A percentile compares a stretch with the other conserved stretches of the same genome.
Conservation (phyloP, 148 eudicot genomes). For the Rhododendron ovatum region DNA sequence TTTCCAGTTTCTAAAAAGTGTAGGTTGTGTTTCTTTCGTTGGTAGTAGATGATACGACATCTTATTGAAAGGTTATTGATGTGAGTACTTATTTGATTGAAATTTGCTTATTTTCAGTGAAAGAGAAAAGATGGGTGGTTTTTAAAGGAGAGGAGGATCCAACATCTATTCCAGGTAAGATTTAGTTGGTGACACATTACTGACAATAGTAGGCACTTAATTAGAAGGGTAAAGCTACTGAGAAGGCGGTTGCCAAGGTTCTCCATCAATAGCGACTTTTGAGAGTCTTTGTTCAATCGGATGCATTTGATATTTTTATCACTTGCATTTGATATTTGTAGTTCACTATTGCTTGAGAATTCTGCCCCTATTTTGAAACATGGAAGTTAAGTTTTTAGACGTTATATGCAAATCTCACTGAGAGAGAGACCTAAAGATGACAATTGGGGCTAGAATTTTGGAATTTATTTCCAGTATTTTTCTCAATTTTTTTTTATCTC, state of each 20-base stretch:
- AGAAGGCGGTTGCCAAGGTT: neutral
- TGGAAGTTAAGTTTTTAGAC: neutral
- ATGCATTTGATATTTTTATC: neutral
- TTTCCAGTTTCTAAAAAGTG: neutral
- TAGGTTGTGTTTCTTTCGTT: neutral
- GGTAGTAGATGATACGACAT: neutral
- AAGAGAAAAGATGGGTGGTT: slow-evolving; percentile 86
- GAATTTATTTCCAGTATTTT: neutral
- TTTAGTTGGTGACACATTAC: neutral
- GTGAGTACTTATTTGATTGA: neutral
- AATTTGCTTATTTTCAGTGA: slow-evolving; percentile 39
- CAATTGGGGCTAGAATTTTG: neutral
- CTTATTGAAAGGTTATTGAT: neutral
- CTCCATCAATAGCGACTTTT: neutral
- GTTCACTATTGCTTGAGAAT: neutral
- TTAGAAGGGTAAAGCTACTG: neutral
- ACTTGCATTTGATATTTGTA: neutral
- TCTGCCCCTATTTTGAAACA: neutral
- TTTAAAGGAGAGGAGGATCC: slow-evolving; percentile 92
- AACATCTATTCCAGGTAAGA: slow-evolving; percentile 80
- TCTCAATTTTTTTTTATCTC: neutral
- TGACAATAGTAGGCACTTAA: neutral
- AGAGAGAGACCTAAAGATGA: neutral
- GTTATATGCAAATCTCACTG: neutral
- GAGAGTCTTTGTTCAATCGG: neutral